phyloP scores from a whole-genome alignment of 768 basidiomycete genomes.

The Mycena venus region DNA sequence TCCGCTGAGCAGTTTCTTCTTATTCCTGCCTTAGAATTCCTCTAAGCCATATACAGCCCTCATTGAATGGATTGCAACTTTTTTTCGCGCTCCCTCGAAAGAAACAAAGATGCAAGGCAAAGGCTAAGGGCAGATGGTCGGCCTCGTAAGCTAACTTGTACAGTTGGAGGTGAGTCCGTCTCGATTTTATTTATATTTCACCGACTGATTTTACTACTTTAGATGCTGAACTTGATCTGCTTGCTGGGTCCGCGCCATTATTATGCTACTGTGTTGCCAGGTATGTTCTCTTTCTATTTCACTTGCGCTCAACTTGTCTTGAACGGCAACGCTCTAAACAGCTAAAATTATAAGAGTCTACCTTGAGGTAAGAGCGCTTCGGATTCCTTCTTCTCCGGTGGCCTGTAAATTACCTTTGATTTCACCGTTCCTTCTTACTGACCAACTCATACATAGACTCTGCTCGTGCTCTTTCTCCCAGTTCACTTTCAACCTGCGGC shows the following conservation, averaged over 20 bases:
- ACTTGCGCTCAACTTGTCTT: no score
- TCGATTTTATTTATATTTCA: not conserved
- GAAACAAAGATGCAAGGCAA: slow-evolving; percentile 6
- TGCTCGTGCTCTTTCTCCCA: no score
- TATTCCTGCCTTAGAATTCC: not conserved
- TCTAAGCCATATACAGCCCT: not conserved
- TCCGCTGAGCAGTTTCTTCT: not conserved
- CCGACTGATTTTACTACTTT: no score
- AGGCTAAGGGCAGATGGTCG: not conserved
- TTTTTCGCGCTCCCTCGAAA: not conserved
- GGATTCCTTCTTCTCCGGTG: no score
- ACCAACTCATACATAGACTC: no score
- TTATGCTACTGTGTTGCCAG: no score
- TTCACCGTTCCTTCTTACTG: not conserved
- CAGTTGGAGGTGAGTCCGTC: not conserved
- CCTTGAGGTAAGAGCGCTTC: no score
- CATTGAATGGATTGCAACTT: not conserved
- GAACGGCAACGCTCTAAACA: no score
- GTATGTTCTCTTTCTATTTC: no score
- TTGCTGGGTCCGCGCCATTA: no score
- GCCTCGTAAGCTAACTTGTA: not conserved
- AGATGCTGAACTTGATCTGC: no score
- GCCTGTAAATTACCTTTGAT: not conserved
- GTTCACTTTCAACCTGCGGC: not conserved
- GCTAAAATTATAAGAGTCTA: no score